These are phyloP conservation scores for Spirogloea muscicola DNA, from an alignment of 139 green algal species.

Conservation along the genomic window DNA sequence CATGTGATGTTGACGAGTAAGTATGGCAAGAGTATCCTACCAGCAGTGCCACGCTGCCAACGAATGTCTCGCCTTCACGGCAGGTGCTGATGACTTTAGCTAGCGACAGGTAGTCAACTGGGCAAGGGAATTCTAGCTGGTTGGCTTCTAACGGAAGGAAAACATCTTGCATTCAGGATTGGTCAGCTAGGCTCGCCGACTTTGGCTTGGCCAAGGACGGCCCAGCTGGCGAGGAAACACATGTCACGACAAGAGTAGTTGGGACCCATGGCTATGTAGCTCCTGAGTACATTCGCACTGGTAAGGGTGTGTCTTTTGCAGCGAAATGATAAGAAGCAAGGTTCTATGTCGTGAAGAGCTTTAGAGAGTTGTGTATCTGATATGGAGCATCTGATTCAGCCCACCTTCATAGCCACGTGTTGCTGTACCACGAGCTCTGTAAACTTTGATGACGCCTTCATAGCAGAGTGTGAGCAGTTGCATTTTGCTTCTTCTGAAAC, in stretches of 20 bases:
- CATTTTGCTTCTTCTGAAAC: no score
- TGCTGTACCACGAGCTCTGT: no score
- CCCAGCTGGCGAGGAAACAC: neutral
- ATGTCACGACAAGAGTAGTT: neutral
- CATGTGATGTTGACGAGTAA: neutral
- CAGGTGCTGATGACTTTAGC: no score
- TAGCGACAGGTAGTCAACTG: no score
- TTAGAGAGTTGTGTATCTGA: no score
- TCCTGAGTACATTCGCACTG: slow-evolving; percentile 6
- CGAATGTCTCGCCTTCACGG: neutral
- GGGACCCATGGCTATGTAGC: neutral
- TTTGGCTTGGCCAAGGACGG: slow-evolving; percentile 56
- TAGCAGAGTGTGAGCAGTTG: no score
- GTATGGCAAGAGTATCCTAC: neutral
- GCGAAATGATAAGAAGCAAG: no score
- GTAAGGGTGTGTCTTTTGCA: neutral
- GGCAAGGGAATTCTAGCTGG: no score
- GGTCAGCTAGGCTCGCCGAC: slow-evolving; percentile 65
- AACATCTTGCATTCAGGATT: neutral
- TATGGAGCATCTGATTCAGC: no score
- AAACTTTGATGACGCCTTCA: no score
- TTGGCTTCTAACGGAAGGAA: neutral
- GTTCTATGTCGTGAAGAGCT: no score
- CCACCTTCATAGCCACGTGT: no score
- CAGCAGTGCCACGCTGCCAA: neutral